Conservation (phyloP, 148 eudicot genomes). For the Nepenthes mirabilis region DNA sequence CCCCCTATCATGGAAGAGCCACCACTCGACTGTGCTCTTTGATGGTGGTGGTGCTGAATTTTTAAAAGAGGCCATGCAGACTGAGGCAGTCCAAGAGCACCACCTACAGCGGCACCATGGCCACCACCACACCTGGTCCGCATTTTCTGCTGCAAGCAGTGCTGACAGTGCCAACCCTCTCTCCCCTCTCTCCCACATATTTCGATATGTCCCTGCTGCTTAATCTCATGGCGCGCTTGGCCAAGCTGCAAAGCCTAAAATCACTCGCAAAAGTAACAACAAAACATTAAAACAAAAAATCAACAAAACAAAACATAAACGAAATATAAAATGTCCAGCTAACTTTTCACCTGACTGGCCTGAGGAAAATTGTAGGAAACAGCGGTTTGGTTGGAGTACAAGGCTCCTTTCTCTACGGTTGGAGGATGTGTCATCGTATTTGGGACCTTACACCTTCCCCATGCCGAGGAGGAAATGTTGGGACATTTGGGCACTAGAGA, state of each 20-base stretch:
- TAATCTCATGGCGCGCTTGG: constrained; percentile 13
- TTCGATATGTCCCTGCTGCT: constrained; percentile 11
- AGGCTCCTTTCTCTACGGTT: neutral
- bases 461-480: neutral
- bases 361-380: constrained; percentile 6
- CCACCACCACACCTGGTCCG: neutral
- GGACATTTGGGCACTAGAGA: constrained; percentile 3
- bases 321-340: neutral
- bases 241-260: constrained; percentile 7
- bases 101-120: neutral
- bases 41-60: neutral
- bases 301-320: neutral
- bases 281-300: neutral
- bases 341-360: constrained; percentile 7
- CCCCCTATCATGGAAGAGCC: constrained; percentile 10
- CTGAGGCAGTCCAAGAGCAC: constrained; percentile 18
- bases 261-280: neutral
- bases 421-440: no score
- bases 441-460: no score
- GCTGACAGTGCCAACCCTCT: constrained; percentile 14
- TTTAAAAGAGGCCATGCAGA: constrained; percentile 36
- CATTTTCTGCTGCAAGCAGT: neutral
- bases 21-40: neutral
- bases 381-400: constrained; percentile 5
- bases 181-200: constrained; percentile 14